Conservation (phyloP, 2,329 filamentous ascomycete genomes). For the Bipolaris sorokiniana region DNA sequence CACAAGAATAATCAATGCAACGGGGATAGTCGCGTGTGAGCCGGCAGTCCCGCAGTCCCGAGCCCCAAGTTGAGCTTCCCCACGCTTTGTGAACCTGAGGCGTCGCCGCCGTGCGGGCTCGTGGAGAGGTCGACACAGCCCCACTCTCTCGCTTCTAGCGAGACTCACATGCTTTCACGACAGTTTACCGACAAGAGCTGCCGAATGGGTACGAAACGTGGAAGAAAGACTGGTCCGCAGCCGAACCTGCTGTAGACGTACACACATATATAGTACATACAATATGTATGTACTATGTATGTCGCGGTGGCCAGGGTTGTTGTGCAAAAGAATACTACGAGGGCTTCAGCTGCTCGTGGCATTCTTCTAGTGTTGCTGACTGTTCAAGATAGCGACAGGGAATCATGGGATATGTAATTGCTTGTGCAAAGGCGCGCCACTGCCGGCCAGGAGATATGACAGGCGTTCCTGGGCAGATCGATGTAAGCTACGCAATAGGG, state of each 20-base stretch:
- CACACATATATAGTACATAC: no score
- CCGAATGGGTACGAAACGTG: slow-evolving; percentile 22
- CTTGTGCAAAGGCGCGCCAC: slow-evolving; percentile 16
- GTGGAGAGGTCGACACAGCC: slow-evolving; percentile 13
- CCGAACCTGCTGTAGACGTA: slow-evolving; percentile 18
- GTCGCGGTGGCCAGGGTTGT: slow-evolving; percentile 8
- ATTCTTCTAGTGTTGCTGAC: slow-evolving; percentile 11
- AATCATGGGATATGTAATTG: slow-evolving; percentile 1
- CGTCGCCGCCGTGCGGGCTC: slow-evolving; percentile 18
- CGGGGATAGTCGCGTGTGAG: slow-evolving; percentile 4
- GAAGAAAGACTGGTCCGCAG: slow-evolving; percentile 32
- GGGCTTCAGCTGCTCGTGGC: slow-evolving; percentile 20
- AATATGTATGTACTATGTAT: no score
- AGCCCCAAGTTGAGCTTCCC: slow-evolving; percentile 19
- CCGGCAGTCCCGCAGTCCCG: slow-evolving; percentile 9
- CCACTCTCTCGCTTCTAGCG: slow-evolving; percentile 26
- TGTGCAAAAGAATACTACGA: slow-evolving; percentile 14
- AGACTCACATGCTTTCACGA: slow-evolving; percentile 33
- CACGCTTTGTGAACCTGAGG: slow-evolving; percentile 24
- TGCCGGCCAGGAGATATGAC: background rate
- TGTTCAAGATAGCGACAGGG: slow-evolving; percentile 9
- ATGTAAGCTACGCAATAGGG: background rate
- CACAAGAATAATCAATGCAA: background rate
- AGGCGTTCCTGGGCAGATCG: slow-evolving; percentile 9
- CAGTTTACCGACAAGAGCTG: slow-evolving; percentile 25